Evolutionary conservation across 2,329 filamentous ascomycete species (phyloP).

Genomic region (Aspergillus latus): DNA sequence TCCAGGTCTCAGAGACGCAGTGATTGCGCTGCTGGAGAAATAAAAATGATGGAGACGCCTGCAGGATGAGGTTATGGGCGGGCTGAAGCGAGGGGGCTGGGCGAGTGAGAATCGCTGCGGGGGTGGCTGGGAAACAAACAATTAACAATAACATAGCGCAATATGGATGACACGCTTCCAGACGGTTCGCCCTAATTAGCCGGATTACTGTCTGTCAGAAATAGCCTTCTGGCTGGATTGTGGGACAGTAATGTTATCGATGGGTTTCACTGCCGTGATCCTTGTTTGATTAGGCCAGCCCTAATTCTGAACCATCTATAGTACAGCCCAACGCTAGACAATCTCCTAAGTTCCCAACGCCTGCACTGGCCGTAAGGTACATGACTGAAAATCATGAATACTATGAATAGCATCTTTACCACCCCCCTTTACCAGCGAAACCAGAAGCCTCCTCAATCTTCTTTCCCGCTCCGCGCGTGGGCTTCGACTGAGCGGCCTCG

Average conservation of each 20-base stretch:
- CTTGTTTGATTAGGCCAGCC: constrained; percentile 6
- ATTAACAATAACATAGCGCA: constrained; percentile 6
- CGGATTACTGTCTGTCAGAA: background rate
- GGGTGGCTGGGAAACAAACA: constrained; percentile 32
- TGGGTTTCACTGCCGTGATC: background rate
- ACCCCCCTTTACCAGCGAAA: constrained; percentile 39
- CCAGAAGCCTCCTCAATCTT: constrained; percentile 49
- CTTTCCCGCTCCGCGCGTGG: constrained; percentile 46
- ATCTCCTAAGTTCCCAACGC: background rate
- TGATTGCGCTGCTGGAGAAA: constrained; percentile 9
- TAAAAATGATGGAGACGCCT: constrained; percentile 15
- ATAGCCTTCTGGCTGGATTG: background rate
- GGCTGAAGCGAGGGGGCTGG: constrained; percentile 31
- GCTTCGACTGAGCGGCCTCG: constrained; percentile 86
- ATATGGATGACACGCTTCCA: constrained; percentile 5
- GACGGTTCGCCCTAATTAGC: background rate
- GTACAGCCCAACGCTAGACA: background rate
- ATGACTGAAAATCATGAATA: background rate
- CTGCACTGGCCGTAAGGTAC: background rate
- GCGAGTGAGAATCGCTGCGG: constrained; percentile 26
- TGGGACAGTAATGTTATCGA: background rate
- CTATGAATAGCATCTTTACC: constrained; percentile 20
- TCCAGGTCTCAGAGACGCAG: constrained; percentile 3
- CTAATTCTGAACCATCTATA: constrained; percentile 6
- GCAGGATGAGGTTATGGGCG: constrained; percentile 4